phyloP scores from a whole-genome alignment of 2,329 filamentous ascomycete genomes.

The Celoporthe dispersa region DNA sequence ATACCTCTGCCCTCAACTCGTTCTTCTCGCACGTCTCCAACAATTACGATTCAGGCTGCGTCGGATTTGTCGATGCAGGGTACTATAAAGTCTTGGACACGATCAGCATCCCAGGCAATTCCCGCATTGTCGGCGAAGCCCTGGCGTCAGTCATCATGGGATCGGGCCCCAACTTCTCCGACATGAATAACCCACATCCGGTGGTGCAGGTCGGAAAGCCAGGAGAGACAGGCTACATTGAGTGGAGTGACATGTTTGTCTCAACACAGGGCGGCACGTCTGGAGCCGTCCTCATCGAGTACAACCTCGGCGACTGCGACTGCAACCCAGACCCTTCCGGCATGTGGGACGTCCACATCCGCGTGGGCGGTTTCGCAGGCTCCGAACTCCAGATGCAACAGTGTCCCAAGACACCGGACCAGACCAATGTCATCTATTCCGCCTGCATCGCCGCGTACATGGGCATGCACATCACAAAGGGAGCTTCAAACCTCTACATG shows the following conservation, averaged over 20 bases:
- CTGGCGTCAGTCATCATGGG: slow-evolving; percentile 57
- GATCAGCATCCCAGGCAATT: slow-evolving; percentile 49
- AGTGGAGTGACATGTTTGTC: slow-evolving; percentile 74
- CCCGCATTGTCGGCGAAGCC: slow-evolving; percentile 63
- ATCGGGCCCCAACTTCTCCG: slow-evolving; percentile 58
- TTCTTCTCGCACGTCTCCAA: slow-evolving; percentile 39
- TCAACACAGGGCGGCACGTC: slow-evolving; percentile 68
- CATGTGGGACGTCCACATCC: slow-evolving; percentile 77
- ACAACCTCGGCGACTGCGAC: slow-evolving; percentile 60
- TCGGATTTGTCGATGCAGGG: slow-evolving; percentile 67
- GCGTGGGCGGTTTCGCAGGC: slow-evolving; percentile 73
- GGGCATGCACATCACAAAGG: slow-evolving; percentile 47
- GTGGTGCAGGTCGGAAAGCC: slow-evolving; percentile 65
- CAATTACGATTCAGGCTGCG: slow-evolving; percentile 47
- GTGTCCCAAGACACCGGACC: slow-evolving; percentile 61
- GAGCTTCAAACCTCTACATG: slow-evolving; percentile 45
- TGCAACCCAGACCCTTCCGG: slow-evolving; percentile 47
- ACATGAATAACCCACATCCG: slow-evolving; percentile 62
- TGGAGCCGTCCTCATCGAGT: slow-evolving; percentile 74
- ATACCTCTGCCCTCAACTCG: slow-evolving; percentile 44
- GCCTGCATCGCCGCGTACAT: slow-evolving; percentile 45
- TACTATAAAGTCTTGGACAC: slow-evolving; percentile 65
- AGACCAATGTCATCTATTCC: slow-evolving; percentile 33
- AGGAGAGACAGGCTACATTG: slow-evolving; percentile 67
- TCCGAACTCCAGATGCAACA: slow-evolving; percentile 69